Evolutionary conservation across 176 grass and related monocot genomes (phyloP).

Genomic region (Triticum urartu): DNA sequence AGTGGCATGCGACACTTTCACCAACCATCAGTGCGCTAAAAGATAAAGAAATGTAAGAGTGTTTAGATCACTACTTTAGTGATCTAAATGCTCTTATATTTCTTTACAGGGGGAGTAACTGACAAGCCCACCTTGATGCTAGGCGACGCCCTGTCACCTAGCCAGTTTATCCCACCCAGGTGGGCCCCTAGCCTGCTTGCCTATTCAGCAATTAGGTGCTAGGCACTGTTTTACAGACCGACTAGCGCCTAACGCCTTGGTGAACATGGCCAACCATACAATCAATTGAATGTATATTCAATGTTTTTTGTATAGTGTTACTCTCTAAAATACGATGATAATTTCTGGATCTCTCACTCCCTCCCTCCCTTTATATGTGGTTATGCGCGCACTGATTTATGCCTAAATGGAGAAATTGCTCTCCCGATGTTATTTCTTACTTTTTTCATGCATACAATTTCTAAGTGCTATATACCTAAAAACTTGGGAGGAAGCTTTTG

Average conservation of each 20-base stretch:
- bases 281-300: not conserved
- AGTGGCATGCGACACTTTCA: not conserved
- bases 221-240: not conserved
- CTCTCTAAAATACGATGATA: not conserved
- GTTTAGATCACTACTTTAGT: too few species aligned
- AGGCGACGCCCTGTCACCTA: not conserved
- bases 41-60: not conserved
- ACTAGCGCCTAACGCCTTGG: not conserved
- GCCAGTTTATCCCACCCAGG: not conserved
- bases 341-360: not conserved
- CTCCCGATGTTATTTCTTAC: not conserved
- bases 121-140: not conserved
- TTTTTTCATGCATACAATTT: not conserved
- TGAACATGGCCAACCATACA: not conserved
- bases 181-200: not conserved
- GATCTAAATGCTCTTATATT: too few species aligned
- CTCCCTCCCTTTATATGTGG: not conserved
- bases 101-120: too few species aligned
- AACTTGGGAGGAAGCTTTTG: not conserved
- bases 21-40: not conserved
- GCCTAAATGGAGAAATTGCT: not conserved
- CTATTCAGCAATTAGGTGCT: not conserved
- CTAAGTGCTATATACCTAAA: not conserved
- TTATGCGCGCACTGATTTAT: not conserved
- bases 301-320: conserved; percentile 11